These are phyloP conservation scores for Phytophthora chlamydospora DNA, from an alignment of 352 stramenopile genomes.

Conservation along the genomic window DNA sequence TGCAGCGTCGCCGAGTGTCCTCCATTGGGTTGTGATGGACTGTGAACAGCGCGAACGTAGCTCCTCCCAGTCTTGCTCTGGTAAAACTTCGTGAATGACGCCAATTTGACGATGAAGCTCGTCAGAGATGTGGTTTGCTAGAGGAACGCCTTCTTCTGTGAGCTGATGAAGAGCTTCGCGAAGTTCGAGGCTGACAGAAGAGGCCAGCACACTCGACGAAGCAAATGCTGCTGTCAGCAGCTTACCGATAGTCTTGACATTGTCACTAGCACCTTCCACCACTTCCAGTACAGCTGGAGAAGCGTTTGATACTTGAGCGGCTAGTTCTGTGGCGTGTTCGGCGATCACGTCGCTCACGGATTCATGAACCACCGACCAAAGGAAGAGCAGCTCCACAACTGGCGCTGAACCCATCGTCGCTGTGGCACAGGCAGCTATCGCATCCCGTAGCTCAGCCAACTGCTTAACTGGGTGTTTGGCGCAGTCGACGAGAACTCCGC, in stretches of 20 bases:
- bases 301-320: neutral
- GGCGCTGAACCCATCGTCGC: constrained; percentile 17
- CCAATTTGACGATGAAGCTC: constrained; percentile 8
- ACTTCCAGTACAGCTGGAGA: constrained; percentile 14
- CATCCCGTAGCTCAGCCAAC: constrained; percentile 31
- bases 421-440: constrained; percentile 23
- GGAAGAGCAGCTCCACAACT: constrained; percentile 32
- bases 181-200: constrained; percentile 36
- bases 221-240: constrained; percentile 28
- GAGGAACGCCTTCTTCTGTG: constrained; percentile 15
- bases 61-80: constrained; percentile 10
- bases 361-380: constrained; percentile 38
- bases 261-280: constrained; percentile 18
- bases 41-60: constrained; percentile 14
- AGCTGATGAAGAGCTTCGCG: constrained; percentile 38
- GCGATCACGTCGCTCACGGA: constrained; percentile 29
- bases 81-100: constrained; percentile 5
- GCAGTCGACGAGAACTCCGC: constrained; percentile 1
- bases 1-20: constrained; percentile 13
- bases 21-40: constrained; percentile 10
- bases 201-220: constrained; percentile 30
- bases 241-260: constrained; percentile 22
- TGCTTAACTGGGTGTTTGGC: neutral
- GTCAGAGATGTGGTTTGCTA: constrained; percentile 9
- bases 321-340: constrained; percentile 17